These are phyloP conservation scores for Murraya paniculata DNA, from an alignment of 345 rosid genomes.

Conservation along the genomic window DNA sequence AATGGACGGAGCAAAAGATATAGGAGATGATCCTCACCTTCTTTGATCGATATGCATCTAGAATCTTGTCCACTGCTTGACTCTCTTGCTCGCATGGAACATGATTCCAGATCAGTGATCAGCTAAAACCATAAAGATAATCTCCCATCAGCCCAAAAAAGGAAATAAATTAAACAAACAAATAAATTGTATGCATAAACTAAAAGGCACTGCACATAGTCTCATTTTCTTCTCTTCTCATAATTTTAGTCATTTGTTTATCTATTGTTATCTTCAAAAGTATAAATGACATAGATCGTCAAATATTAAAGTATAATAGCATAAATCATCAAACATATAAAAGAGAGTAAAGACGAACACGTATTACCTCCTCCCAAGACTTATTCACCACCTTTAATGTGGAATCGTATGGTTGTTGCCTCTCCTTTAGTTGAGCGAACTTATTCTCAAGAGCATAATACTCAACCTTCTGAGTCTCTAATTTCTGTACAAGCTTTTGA, in stretches of 20 bases:
- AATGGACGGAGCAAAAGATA: neutral
- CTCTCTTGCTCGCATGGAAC: slow-evolving; percentile 45
- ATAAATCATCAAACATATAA: neutral
- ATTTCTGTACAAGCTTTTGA: slow-evolving; percentile 76
- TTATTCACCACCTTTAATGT: slow-evolving; percentile 54
- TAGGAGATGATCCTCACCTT: slow-evolving; percentile 41
- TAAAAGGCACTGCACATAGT: neutral
- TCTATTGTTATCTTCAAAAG: neutral
- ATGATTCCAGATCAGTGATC: slow-evolving; percentile 55
- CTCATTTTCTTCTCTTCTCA: neutral
- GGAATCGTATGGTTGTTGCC: slow-evolving; percentile 54
- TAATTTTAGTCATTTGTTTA: neutral
- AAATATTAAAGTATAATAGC: neutral
- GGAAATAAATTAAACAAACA: neutral
- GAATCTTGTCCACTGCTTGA: slow-evolving; percentile 34
- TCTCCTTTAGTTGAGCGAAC: slow-evolving; percentile 50
- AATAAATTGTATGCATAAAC: neutral
- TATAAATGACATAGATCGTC: neutral
- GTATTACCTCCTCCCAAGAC: slow-evolving; percentile 74
- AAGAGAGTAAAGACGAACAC: slow-evolving; percentile 5
- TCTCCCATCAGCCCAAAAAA: slow-evolving; percentile 7
- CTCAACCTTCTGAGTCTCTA: slow-evolving; percentile 85
- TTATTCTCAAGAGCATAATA: slow-evolving; percentile 58
- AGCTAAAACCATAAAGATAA: slow-evolving; percentile 46
- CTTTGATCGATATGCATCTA: slow-evolving; percentile 25